Evolutionary conservation across 2,329 filamentous ascomycete species (phyloP), one percentile per base, ranked within the genome.

Genomic region (Didymella pinodella): DNA sequence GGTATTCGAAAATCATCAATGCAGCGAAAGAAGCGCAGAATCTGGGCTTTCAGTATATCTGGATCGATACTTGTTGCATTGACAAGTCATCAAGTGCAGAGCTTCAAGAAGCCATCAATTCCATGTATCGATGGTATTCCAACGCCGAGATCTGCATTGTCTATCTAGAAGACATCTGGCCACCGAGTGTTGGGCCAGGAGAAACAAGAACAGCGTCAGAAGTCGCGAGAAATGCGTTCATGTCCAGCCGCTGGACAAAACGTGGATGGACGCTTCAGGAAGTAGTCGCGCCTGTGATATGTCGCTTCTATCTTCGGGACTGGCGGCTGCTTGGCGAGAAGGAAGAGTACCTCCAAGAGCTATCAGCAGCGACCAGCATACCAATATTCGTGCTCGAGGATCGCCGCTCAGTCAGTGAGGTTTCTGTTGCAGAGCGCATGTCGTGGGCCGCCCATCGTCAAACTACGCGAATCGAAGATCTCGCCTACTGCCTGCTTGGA

Each of bases 201-300:
- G 48, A 55, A 8, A 34, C 45, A 28, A 63, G 32, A 14, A 52
- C 64, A 11, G 65, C 64, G 12, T 65, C 63, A 10, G 65, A 66
- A 2, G 57, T 61, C 0, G 61, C 64, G 8, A 64, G 36, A 47
- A 38, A 49, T 4, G 65, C 68, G 0, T 68, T 73, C 26, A 41
- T 61, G 7, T 58, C 50, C 14, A 66, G 60, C 44, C 62, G 68
- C 7, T 74, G 70, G 71, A 51, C 66, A 1, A 70, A 59, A 28
- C 62, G 67, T 36, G 69, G 69, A n/a, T 73, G 69, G 71, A 74
- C 71, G 1, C 56, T 73, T 5, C 71, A 74, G 58, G 71, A 74
- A 29, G 61, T 73, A 4, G 56, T 74, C 5, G 71, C 71, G 12
- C 71, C 70, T 2, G 41, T 41, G 26, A 29, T 62, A 0, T 65